Base-by-base conservation (phyloP, 768 basidiomycete genomes). In the Xanthoconium stramineum region DNA sequence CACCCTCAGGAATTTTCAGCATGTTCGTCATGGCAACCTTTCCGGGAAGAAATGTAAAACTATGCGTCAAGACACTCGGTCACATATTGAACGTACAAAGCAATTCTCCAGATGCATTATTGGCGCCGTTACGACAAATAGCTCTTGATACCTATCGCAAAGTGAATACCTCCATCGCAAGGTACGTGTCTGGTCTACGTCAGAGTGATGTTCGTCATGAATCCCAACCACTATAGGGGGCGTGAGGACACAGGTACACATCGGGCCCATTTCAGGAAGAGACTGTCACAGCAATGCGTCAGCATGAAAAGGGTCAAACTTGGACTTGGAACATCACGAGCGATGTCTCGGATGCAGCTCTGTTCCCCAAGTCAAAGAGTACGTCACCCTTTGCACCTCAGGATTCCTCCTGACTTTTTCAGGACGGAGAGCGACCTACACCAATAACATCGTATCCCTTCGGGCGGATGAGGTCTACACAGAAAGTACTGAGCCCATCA, bases 401-500 rank as follows among this genome's bases (percentile, higher is more conserved):
- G 2, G 1, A 9, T 36, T 7, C 5, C 10, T 20, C 19, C 46
- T 60, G 43, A 57, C 2, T 17, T 39, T 3, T 10, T 5, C 32
- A 67, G 65, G 57, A 2, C 47, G 57, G 38, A 60, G 36, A 53
- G 47, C 32, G n/a, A 39, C 24, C 58, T 29, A 72, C 78, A 3
- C 85, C 87, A 0, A 77, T 79, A 32, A 79, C 43, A 76, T 90
- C 9, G 66, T 89, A 17, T 88, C 86, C 30, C 71, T 90, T 4
- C 83, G 89, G 38, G 79, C 78, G 19, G 70, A 71, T 6, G 79
- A 85, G 46, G 84, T 80, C 9, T 78, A 86, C 61, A 71, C 83
- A 17, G 80, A 75, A 15, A 62, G 66, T 15, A 72, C 76, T 19
- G 76, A 77, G 0, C 76, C 72, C 5, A 66, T 69, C 14, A 50